Evolutionary conservation across 768 basidiomycete species (phyloP), one percentile per base, ranked within the genome.

Genomic region (Thelephora ganbajun): DNA sequence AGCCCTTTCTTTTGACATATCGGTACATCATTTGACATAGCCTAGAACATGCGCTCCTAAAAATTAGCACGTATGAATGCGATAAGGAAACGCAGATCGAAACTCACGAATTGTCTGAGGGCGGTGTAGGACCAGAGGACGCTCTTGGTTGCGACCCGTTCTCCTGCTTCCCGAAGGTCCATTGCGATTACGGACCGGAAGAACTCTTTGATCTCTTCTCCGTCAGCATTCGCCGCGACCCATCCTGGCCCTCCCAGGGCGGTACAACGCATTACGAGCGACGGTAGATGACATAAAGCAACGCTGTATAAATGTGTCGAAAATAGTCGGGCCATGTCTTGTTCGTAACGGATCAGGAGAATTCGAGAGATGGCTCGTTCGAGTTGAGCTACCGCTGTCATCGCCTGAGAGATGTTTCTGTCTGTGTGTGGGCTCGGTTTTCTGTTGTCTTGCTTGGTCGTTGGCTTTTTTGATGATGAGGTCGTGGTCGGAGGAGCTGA

Each of bases 51-150:
- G 20, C n/a, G 48, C 14, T 12, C 44, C 45, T 30, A 45, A 19
- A 41, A 20, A 6, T 13, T 16, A 6, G 23, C 16, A 44, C 2
- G 37, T 5, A 16, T 44, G 46, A 33, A 41, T 11, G 44, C 34
- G 30, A 30, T 18, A 19, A 30, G 11, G 16, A 43, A 42, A 30
- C 9, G 6, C 19, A 36, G 26, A 36, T 36, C 48, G 50, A 48
- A 39, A 65, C 80, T 57, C 63, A 83, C 82, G 58, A 85, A 85
- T 63, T 85, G 78, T 48, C 83, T 65, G 23, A 85, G 63, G 30
- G 80, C 83, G 1, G 83, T 85, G 61, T 85, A 85, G 1, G 79
- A 80, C 83, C 83, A 85, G 47, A 85, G 62, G 16, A 84, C 79
- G 54, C 79, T 82, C 69, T 83, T 85, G 6, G 83, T 84, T 6